phyloP scores from a whole-genome alignment of 768 basidiomycete species.

The Arthromyces matolae region DNA sequence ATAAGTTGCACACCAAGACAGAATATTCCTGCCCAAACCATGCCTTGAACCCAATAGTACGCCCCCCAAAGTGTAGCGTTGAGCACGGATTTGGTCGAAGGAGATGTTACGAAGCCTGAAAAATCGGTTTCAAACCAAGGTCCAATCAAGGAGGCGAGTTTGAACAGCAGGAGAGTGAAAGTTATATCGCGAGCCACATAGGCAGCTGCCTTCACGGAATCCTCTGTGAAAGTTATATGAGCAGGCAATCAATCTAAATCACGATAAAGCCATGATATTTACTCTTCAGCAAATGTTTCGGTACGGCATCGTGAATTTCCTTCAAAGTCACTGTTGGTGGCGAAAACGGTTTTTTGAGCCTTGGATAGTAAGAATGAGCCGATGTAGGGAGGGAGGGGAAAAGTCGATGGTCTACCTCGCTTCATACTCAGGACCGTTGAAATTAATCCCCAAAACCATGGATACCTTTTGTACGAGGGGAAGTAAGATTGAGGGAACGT shows the following conservation, averaged over 20 bases:
- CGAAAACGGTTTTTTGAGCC: conserved; percentile 41
- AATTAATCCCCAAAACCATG: conserved; percentile 24
- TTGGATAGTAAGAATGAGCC: conserved; percentile 12
- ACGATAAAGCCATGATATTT: neutral
- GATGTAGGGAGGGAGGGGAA: neutral
- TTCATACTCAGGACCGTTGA: conserved; percentile 40
- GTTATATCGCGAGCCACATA: conserved; percentile 45
- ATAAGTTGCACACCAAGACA: conserved; percentile 38
- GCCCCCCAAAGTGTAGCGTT: conserved; percentile 37
- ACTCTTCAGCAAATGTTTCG: conserved; percentile 47
- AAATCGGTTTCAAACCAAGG: conserved; percentile 36
- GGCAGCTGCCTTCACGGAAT: conserved; percentile 33
- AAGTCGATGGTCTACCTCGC: conserved; percentile 24
- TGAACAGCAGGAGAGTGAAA: conserved; percentile 39
- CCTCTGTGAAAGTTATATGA: conserved; percentile 24
- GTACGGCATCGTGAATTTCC: conserved; percentile 53
- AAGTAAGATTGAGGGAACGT: conserved; percentile 2
- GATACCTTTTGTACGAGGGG: conserved; percentile 6
- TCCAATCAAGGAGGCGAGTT: conserved; percentile 40
- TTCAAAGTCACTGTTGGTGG: conserved; percentile 49
- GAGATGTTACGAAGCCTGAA: conserved; percentile 32
- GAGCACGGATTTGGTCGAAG: conserved; percentile 28
- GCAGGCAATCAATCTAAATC: neutral
- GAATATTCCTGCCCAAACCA: conserved; percentile 50
- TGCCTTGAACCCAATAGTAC: conserved; percentile 51